These are phyloP conservation scores for Takashimella tepidaria DNA, from an alignment of 1,284 basidiomycete genomes.

Conservation along the genomic window DNA sequence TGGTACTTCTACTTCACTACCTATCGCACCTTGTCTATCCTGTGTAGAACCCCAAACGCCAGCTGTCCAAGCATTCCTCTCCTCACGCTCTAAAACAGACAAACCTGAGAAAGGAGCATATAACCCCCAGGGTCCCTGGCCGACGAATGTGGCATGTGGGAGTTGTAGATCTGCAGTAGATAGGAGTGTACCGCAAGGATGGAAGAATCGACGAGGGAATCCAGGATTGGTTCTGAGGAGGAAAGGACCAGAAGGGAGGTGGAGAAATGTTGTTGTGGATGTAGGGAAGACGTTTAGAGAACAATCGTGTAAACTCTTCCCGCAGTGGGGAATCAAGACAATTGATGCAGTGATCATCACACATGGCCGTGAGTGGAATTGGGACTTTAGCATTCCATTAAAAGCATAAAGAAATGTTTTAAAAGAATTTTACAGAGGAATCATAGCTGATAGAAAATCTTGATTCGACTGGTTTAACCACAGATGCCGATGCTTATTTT, in stretches of 20 bases:
- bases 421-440: not conserved
- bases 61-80: conserved; percentile 16
- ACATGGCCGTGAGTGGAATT: conserved; percentile 46
- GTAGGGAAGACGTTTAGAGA: conserved; percentile 50
- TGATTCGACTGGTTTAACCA: no score
- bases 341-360: conserved; percentile 50
- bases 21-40: conserved; percentile 42
- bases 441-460: no score
- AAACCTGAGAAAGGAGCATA: conserved; percentile 8
- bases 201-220: conserved; percentile 47
- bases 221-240: conserved; percentile 36
- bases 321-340: conserved; percentile 42
- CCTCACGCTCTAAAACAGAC: conserved; percentile 5
- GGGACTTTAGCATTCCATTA: no score
- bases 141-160: conserved; percentile 36
- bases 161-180: conserved; percentile 43
- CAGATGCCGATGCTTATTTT: conserved; percentile 43
- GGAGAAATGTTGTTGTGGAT: conserved; percentile 48
- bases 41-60: conserved; percentile 12
- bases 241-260: conserved; percentile 12
- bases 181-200: conserved; percentile 33
- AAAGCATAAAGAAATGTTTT: not conserved
- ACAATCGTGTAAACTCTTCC: conserved; percentile 42
- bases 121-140: conserved; percentile 34
- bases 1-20: conserved; percentile 46